phyloP scores from a whole-genome alignment of 1,139 yeast genomes.

The Candida sp. region DNA sequence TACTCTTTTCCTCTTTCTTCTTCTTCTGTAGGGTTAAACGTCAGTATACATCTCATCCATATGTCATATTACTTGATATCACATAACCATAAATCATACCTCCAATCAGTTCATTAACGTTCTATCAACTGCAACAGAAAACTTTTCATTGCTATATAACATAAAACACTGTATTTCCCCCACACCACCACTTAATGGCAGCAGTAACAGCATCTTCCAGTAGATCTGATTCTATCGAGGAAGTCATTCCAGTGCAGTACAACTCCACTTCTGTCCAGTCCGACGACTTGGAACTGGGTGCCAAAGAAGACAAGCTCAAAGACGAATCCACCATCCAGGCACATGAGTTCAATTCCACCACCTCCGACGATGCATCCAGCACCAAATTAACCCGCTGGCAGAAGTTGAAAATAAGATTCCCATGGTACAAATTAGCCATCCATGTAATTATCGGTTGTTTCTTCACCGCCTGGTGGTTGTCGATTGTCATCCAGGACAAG shows the following conservation, averaged over 20 bases:
- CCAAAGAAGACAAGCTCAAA: conserved; percentile 2
- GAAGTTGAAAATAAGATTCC: conserved; percentile 24
- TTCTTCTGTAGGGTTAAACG: background rate
- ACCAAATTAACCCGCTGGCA: conserved; percentile 9
- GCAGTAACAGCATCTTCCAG: background rate
- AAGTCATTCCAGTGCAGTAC: conserved; percentile 2
- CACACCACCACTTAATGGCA: background rate
- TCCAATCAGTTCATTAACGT: conserved; percentile 17
- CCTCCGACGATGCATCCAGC: conserved; percentile 3
- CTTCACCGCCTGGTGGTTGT: conserved; percentile 72
- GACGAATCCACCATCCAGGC: conserved; percentile 4
- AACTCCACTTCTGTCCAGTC: background rate
- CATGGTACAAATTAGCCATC: conserved; percentile 25
- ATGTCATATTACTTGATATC: conserved; percentile 17
- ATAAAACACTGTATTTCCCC: background rate
- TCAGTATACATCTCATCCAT: conserved; percentile 3
- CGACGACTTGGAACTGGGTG: conserved; percentile 7
- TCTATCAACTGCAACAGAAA: background rate
- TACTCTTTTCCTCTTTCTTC: background rate
- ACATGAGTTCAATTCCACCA: conserved; percentile 7
- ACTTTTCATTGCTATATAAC: background rate
- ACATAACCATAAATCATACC: conserved; percentile 15
- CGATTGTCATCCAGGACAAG: conserved; percentile 56
- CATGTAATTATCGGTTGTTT: conserved; percentile 44
- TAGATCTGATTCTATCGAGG: conserved; percentile 4